Conservation (phyloP, 1,139 yeast species). For the Geotrichum candidum region DNA sequence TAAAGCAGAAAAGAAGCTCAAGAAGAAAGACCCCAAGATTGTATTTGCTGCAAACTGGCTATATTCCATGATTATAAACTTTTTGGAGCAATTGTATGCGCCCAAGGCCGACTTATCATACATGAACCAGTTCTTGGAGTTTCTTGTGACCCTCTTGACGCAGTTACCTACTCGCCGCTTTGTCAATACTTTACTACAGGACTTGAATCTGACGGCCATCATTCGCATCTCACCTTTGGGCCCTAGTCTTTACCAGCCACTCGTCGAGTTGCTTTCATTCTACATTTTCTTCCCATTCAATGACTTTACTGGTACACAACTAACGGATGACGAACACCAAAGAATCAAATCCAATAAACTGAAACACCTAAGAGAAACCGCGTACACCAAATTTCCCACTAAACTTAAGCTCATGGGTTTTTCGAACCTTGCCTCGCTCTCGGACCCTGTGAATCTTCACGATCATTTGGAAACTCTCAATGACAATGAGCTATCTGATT, state of each 20-base stretch:
- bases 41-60: conserved; percentile 27
- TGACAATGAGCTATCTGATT: conserved; percentile 22
- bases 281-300: conserved; percentile 40
- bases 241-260: conserved; percentile 11
- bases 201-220: conserved; percentile 26
- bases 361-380: conserved; percentile 24
- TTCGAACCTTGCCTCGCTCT: conserved; percentile 31
- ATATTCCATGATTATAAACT: conserved; percentile 21
- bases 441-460: conserved; percentile 23
- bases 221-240: conserved; percentile 8
- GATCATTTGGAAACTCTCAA: conserved; percentile 27
- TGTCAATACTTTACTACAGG: conserved; percentile 35
- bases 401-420: conserved; percentile 30
- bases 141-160: conserved; percentile 36
- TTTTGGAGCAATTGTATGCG: conserved; percentile 10
- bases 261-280: conserved; percentile 27
- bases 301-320: conserved; percentile 38
- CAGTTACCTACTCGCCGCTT: conserved; percentile 43
- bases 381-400: conserved; percentile 25
- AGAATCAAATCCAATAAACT: conserved; percentile 20
- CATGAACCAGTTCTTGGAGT: conserved; percentile 22
- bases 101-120: background rate
- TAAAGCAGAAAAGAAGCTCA: conserved; percentile 24
- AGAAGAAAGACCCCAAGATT: conserved; percentile 14
- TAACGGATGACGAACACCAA: conserved; percentile 24